Evolutionary conservation across 768 basidiomycete genomes (phyloP).

Genomic region (Cystobasidium tubakii): DNA sequence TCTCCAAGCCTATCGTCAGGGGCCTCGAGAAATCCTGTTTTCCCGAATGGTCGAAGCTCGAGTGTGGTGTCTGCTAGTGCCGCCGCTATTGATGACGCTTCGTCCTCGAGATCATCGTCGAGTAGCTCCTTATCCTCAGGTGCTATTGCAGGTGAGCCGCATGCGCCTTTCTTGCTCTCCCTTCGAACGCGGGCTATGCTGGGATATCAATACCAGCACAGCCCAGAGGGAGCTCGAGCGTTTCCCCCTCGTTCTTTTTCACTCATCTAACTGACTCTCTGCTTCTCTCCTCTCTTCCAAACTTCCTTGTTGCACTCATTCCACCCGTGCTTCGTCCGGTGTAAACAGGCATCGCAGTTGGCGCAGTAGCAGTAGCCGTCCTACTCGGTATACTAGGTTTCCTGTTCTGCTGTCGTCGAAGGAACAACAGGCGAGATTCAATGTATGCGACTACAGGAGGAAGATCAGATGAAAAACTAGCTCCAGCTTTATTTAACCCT

Average conservation of each 20-base stretch:
- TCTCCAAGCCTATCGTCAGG: not conserved
- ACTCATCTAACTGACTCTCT: not conserved
- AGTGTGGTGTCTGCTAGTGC: not conserved
- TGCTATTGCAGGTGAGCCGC: slow-evolving; percentile 9
- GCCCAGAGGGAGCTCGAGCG: not conserved
- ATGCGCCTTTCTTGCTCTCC: not conserved
- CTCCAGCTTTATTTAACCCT: slow-evolving; percentile 2
- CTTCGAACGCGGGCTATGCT: slow-evolving; percentile 13
- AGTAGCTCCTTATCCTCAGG: not conserved
- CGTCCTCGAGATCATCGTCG: not conserved
- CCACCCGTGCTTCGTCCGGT: not conserved
- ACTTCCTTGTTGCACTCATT: not conserved
- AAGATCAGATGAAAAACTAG: slow-evolving; percentile 10
- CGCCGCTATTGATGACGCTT: not conserved
- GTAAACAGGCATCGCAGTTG: slow-evolving; percentile 25
- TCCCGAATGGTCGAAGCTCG: not conserved
- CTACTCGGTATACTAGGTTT: slow-evolving; percentile 8
- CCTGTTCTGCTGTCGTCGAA: slow-evolving; percentile 11
- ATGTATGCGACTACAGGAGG: slow-evolving; percentile 19
- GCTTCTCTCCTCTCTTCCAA: not conserved
- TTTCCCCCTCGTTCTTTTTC: not conserved
- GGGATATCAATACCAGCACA: slow-evolving; percentile 6
- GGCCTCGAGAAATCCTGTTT: not conserved
- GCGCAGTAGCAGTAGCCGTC: slow-evolving; percentile 12
- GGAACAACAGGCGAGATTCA: not conserved